Evolutionary conservation across 2,329 filamentous ascomycete species (phyloP), one percentile per base, ranked within the genome.

Genomic region (Cercospora zeina): DNA sequence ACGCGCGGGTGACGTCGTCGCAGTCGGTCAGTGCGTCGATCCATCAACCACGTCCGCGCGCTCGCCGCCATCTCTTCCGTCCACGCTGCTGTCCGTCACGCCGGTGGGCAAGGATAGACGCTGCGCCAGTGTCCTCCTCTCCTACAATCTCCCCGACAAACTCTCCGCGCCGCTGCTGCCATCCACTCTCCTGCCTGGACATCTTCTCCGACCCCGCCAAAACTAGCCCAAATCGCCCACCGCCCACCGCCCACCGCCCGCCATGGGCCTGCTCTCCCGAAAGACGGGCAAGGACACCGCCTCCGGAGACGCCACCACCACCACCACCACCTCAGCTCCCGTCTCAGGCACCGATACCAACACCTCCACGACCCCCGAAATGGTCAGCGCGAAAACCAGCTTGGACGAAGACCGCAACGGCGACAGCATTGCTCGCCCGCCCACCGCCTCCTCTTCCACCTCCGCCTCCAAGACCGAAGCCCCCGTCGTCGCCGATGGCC

Each of bases 401-500:
- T 21, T 63, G 49, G 61, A 63, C 34, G 58, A 59, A 34, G 47
- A 51, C 6, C 47, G 21, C 45, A 59, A 37, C 16, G 39, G 39
- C 39, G 21, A 45, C 2, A 13, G 21, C 33, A 45, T 33, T 6
- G 19, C 47, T 36, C 50, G 58, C 24, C 50, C 49, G n/a, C 31
- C 34, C 33, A 53, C 58, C 45, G 39, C 31, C 19, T 39, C 45
- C 33, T 39, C 42, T 14, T 24, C 45, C n/a, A 49, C 45, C 14
- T 34, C 27, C n/a, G 31, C 16, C 13, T 27, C 34, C 19, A 42
- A 42, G 37, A 36, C 55, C 11, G 54, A 53, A 34, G 61, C 16
- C 16, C 54, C 65, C n/a, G 45, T 54, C 13, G 58, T 55, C 14
- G 58, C 61, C 27, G 72, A 74, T 59, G 72, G 73, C 54, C 71